Percentiles rank a stretch among this genome's conserved stretches.
Conservation (phyloP, 2,329 filamentous ascomycete genomes). For the Lasiodiplodia theobromae region DNA sequence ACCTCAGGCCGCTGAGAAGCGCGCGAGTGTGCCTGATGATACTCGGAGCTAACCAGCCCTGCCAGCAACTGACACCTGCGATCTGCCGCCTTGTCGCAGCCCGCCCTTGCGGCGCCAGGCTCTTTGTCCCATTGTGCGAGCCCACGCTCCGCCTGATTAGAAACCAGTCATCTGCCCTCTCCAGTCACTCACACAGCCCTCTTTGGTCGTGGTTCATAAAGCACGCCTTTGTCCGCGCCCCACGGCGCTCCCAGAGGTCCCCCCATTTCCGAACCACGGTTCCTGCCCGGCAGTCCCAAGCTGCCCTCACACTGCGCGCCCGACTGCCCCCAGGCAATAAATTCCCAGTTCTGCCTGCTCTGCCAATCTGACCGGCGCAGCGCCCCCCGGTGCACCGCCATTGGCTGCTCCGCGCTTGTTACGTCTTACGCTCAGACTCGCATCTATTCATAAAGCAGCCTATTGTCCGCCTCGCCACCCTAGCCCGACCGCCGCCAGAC, state of each 20-base stretch:
- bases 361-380: slow-evolving; percentile 27
- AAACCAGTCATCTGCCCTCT: slow-evolving; percentile 29
- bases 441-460: slow-evolving; percentile 30
- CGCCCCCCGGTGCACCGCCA: slow-evolving; percentile 21
- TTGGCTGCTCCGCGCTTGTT: slow-evolving; percentile 28
- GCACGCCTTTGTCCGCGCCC: slow-evolving; percentile 28
- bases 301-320: slow-evolving; percentile 9
- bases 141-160: slow-evolving; percentile 29
- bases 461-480: slow-evolving; percentile 30
- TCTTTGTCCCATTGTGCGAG: slow-evolving; percentile 31
- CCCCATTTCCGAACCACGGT: slow-evolving; percentile 15
- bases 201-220: slow-evolving; percentile 27
- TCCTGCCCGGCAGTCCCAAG: slow-evolving; percentile 5
- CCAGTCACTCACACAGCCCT: slow-evolving; percentile 25
- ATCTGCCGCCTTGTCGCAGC: slow-evolving; percentile 30
- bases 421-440: slow-evolving; percentile 29
- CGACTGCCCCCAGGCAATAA: slow-evolving; percentile 2
- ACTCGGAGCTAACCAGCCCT: slow-evolving; percentile 29
- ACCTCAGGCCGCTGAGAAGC: slow-evolving; percentile 30
- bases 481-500: slow-evolving; percentile 28
- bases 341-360: slow-evolving; percentile 26
- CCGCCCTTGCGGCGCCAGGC: slow-evolving; percentile 29
- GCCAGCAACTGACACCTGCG: slow-evolving; percentile 29
- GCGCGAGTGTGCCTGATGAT: slow-evolving; percentile 30
- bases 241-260: slow-evolving; percentile 3